phyloP scores from a whole-genome alignment of 2,329 filamentous ascomycete species.

The Microcyclospora tardicrescens region DNA sequence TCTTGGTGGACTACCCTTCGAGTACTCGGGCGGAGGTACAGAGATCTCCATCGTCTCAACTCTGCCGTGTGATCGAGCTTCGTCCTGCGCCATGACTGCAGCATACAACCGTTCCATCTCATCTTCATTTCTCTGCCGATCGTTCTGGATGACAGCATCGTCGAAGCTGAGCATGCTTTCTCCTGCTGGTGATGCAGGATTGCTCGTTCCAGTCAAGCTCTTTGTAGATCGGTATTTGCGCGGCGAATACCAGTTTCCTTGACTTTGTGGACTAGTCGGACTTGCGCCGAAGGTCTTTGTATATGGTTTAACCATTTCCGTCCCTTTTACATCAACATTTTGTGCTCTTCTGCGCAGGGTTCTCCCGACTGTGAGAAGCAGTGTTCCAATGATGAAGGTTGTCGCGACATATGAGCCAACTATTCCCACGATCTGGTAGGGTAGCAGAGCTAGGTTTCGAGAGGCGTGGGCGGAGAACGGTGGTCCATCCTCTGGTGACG shows the following conservation, averaged over 20 bases:
- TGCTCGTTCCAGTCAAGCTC: conserved; percentile 31
- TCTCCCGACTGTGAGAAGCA: conserved; percentile 36
- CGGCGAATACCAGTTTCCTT: conserved; percentile 18
- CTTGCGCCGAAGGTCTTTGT: conserved; percentile 22
- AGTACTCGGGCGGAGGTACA: conserved; percentile 5
- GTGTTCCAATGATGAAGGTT: conserved; percentile 57
- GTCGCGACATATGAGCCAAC: conserved; percentile 71
- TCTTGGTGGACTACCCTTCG: conserved; percentile 10
- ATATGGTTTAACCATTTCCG: conserved; percentile 43
- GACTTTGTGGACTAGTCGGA: conserved; percentile 19
- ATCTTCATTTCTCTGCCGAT: conserved; percentile 61
- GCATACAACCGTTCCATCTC: conserved; percentile 87
- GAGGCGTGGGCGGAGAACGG: conserved; percentile 45
- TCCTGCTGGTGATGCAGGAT: conserved; percentile 25
- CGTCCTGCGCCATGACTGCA: conserved; percentile 81
- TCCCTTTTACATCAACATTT: conserved; percentile 38
- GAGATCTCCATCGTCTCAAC: not conserved
- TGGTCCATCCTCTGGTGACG: conserved; percentile 48
- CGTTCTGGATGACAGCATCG: conserved; percentile 58
- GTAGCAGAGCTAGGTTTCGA: conserved; percentile 53
- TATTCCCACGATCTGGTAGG: conserved; percentile 71
- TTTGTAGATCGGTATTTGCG: conserved; percentile 12
- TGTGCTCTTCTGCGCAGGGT: conserved; percentile 33
- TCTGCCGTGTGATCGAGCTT: conserved; percentile 14
- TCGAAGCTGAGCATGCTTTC: conserved; percentile 63